phyloP scores from a whole-genome alignment of 371 early-diverging fungal species.

The Cokeromyces recurvatus region DNA sequence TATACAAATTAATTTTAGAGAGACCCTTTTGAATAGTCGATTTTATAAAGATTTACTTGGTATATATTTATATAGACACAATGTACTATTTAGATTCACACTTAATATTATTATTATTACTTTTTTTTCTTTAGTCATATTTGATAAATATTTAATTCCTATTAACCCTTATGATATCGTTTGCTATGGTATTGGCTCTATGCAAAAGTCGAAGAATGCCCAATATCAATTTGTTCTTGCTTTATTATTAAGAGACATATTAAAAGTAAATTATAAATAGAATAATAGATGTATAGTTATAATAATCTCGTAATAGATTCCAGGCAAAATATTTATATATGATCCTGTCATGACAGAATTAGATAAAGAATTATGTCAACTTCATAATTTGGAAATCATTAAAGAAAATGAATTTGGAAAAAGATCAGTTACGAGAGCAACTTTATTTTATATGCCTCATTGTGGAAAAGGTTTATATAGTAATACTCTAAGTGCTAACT shows the following conservation, averaged over 20 bases:
- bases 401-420: conserved; percentile 42
- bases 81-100: too few relatives aligned
- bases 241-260: conserved; percentile 39
- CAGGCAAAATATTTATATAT: conserved; percentile 50
- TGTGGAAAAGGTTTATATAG: conserved; percentile 62
- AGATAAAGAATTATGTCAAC: conserved; percentile 43
- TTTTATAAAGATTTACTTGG: conserved; percentile 35
- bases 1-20: conserved; percentile 13
- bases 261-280: conserved; percentile 34
- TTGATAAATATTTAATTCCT: conserved; percentile 17
- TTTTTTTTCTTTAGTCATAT: conserved; percentile 11
- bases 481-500: conserved; percentile 58
- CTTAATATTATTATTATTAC: not conserved
- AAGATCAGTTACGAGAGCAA: conserved; percentile 21
- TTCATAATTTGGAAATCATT: conserved; percentile 35
- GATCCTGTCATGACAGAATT: conserved; percentile 61
- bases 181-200: conserved; percentile 64
- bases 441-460: conserved; percentile 73
- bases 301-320: conserved; percentile 15
- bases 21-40: conserved; percentile 19
- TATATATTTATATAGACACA: not conserved
- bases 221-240: conserved; percentile 57
- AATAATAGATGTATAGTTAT: not conserved
- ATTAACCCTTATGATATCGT: conserved; percentile 40
- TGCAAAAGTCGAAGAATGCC: conserved; percentile 51